These are phyloP conservation scores for Cyberlindnera petersonii DNA, from an alignment of 805 yeast genomes.

Conservation along the genomic window DNA sequence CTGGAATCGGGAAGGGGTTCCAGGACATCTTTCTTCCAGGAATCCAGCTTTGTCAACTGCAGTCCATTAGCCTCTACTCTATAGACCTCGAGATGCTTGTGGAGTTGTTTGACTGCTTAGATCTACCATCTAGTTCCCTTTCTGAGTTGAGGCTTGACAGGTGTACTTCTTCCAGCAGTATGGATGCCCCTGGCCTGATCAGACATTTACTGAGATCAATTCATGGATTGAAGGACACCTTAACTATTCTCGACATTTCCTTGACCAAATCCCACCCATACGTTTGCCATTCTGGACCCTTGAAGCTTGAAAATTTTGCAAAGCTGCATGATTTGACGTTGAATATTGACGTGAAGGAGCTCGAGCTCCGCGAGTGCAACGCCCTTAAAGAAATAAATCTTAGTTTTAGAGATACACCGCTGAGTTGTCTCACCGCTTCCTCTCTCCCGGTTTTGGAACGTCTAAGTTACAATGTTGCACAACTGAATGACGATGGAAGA, in stretches of 20 bases:
- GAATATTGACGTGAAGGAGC: slow-evolving; percentile 1
- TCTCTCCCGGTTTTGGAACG: slow-evolving; percentile 4
- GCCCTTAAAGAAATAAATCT: slow-evolving; percentile 1
- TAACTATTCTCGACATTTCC: slow-evolving; percentile 1
- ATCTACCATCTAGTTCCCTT: slow-evolving; percentile 1
- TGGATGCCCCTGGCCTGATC: neutral
- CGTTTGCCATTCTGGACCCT: neutral
- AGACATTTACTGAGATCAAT: slow-evolving; percentile 1
- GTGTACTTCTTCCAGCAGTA: slow-evolving; percentile 1
- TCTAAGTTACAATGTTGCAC: slow-evolving; percentile 7
- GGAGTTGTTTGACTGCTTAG: slow-evolving; percentile 1
- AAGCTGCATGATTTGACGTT: slow-evolving; percentile 1
- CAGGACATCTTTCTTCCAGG: slow-evolving; percentile 1
- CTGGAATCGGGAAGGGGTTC: neutral
- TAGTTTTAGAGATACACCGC: slow-evolving; percentile 6
- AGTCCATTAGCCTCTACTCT: neutral
- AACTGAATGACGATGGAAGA: neutral
- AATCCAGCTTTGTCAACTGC: neutral
- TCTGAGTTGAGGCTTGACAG: slow-evolving; percentile 4
- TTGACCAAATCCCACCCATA: slow-evolving; percentile 1
- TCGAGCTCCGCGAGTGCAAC: slow-evolving; percentile 4
- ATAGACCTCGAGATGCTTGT: slow-evolving; percentile 1
- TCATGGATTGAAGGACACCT: slow-evolving; percentile 1
- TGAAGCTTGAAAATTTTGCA: slow-evolving; percentile 5
- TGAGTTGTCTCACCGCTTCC: slow-evolving; percentile 1